Percentiles rank a stretch among this genome's conserved stretches.
Evolutionary conservation across 2,329 filamentous ascomycete genomes (phyloP).

Genomic region (Fusarium hostae): DNA sequence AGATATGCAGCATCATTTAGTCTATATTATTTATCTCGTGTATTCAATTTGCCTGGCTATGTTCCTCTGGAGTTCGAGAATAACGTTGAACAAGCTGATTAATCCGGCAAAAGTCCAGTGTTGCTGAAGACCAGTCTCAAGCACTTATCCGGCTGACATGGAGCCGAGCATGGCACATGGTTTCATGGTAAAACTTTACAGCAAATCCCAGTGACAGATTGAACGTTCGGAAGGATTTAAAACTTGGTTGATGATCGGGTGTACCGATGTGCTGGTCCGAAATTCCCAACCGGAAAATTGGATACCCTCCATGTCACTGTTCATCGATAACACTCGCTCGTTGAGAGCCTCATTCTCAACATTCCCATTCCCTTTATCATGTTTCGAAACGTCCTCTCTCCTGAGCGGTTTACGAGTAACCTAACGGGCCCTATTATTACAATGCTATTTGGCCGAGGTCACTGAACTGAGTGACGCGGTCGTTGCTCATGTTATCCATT

Average conservation of each 20-base stretch:
- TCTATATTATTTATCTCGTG: not conserved
- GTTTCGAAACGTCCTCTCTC: not conserved
- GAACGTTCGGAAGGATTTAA: not conserved
- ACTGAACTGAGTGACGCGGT: not conserved
- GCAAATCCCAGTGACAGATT: conserved; percentile 5
- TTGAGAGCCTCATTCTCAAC: conserved; percentile 1
- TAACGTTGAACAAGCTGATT: not conserved
- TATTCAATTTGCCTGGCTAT: conserved; percentile 7
- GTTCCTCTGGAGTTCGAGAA: not conserved
- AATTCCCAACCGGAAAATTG: not conserved
- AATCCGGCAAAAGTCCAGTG: conserved; percentile 6
- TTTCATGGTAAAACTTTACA: conserved; percentile 4
- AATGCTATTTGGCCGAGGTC: not conserved
- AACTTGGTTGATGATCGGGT: conserved; percentile 9
- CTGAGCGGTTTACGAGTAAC: not conserved
- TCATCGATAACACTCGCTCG: not conserved
- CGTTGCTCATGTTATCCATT: not conserved
- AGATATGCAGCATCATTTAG: conserved; percentile 4
- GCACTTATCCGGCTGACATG: conserved; percentile 20
- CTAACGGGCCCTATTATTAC: not conserved
- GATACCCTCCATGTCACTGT: conserved; percentile 1
- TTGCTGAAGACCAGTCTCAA: not conserved
- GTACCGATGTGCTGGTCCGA: conserved; percentile 19
- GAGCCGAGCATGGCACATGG: not conserved
- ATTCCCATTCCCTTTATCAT: not conserved